Conservation (phyloP, 1,139 yeast genomes). For the Diutina siamensis region DNA sequence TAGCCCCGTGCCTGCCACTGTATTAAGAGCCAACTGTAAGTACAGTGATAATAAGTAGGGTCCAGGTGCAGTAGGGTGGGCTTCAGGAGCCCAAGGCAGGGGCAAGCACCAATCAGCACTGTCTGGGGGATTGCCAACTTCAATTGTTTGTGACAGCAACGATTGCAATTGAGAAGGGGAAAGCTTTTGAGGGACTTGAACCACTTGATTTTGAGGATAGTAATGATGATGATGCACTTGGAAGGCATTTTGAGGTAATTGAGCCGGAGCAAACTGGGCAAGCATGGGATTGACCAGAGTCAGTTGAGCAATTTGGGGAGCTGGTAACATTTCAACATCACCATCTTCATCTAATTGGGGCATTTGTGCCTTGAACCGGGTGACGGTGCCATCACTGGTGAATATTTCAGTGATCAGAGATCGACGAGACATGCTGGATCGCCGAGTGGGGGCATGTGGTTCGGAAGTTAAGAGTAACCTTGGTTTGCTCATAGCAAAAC, state of each 20-base stretch:
- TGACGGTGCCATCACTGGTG: neutral
- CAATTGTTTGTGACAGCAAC: too few relatives aligned
- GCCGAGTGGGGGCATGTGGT: neutral
- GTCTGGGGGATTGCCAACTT: too few relatives aligned
- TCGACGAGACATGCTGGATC: neutral
- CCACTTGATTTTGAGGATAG: too few relatives aligned
- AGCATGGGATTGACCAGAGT: neutral
- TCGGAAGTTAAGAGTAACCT: constrained; percentile 6
- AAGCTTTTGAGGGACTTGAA: too few relatives aligned
- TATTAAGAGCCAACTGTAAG: constrained; percentile 40
- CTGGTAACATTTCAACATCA: constrained; percentile 1
- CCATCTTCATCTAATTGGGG: neutral
- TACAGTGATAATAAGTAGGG: constrained; percentile 50
- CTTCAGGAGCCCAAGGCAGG: constrained; percentile 34
- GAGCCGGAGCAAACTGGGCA: neutral
- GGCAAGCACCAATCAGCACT: constrained; percentile 18
- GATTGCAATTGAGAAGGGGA: too few relatives aligned
- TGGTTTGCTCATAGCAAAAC: constrained; percentile 11
- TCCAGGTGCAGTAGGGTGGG: constrained; percentile 26
- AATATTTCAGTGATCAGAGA: neutral
- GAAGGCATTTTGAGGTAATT: constrained; percentile 9
- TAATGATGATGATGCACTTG: constrained; percentile 38
- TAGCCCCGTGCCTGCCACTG: constrained; percentile 30
- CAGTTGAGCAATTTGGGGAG: neutral
- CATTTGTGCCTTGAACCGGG: neutral